Evolutionary conservation across 2,329 filamentous ascomycete species (phyloP).

Genomic region (Sporothrix inflata): DNA sequence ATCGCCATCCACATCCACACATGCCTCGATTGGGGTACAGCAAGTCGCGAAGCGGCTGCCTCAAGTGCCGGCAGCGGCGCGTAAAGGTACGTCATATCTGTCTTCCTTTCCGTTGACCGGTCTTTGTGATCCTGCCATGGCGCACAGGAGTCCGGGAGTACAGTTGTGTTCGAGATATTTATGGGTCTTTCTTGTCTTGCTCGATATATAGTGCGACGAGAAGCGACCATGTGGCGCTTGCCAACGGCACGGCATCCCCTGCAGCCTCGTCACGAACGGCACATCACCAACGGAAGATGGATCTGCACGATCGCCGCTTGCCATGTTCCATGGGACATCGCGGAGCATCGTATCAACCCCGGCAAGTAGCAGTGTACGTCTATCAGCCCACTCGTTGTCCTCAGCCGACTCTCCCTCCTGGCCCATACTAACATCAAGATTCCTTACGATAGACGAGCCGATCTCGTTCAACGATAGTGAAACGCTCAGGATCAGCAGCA

Average conservation of each 20-base stretch:
- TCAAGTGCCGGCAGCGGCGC: constrained; percentile 34
- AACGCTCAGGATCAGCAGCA: neutral
- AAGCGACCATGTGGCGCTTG: constrained; percentile 35
- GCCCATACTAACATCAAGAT: neutral
- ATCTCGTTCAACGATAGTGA: neutral
- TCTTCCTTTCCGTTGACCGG: neutral
- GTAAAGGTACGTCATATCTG: constrained; percentile 32
- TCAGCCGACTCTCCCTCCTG: neutral
- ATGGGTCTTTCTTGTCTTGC: neutral
- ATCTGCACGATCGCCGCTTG: neutral
- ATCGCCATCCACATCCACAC: neutral
- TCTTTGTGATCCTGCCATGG: neutral
- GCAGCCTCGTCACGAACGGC: constrained; percentile 31
- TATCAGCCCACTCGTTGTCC: neutral
- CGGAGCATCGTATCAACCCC: neutral
- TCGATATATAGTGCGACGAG: constrained; percentile 34
- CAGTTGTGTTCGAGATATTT: neutral
- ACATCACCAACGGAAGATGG: neutral
- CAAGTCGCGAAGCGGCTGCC: constrained; percentile 35
- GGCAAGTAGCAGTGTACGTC: neutral
- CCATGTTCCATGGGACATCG: neutral
- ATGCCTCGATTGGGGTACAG: constrained; percentile 36
- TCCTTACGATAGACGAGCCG: neutral
- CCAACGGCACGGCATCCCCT: constrained; percentile 33
- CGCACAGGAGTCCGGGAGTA: neutral